A percentile compares a stretch with the other conserved stretches of the same genome.
Conservation (phyloP, 345 rosid species). For the Heritiera fomes region DNA sequence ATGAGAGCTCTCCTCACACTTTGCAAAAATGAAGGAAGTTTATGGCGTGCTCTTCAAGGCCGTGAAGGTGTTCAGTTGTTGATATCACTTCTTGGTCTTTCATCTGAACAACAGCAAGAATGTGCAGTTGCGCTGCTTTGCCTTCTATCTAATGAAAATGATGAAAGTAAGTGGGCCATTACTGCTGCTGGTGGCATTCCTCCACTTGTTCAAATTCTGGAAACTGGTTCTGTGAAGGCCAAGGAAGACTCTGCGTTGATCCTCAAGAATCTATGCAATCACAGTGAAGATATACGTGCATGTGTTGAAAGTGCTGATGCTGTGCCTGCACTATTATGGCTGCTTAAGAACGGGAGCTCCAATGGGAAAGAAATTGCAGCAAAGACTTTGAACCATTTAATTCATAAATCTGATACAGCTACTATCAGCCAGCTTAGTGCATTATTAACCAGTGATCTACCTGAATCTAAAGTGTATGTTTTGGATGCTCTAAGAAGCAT, state of each 20-base stretch:
- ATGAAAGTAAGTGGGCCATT: conserved; percentile 99
- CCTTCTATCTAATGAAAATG: conserved; percentile 91
- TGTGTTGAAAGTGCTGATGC: conserved; percentile 99
- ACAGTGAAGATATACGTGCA: conserved; percentile 99
- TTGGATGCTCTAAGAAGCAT: conserved; percentile 94
- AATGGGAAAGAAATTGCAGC: conserved; percentile 99
- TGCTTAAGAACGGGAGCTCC: conserved; percentile 91
- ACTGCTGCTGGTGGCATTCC: conserved; percentile 99
- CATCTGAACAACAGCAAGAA: conserved; percentile 99
- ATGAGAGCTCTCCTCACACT: conserved; percentile 82
- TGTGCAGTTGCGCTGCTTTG: conserved; percentile 98
- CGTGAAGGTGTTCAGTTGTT: conserved; percentile 97
- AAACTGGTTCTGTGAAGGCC: conserved; percentile 96
- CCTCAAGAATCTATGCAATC: conserved; percentile 96
- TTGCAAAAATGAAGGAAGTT: conserved; percentile 81
- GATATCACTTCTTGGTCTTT: conserved; percentile 98
- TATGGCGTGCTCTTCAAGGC: conserved; percentile 96
- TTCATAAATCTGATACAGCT: conserved; percentile 96
- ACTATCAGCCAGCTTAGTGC: conserved; percentile 98
- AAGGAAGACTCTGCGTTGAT: conserved; percentile 98
- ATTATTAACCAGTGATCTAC: conserved; percentile 87
- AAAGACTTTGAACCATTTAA: conserved; percentile 93
- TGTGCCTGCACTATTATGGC: conserved; percentile 98
- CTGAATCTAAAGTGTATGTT: conserved; percentile 92
- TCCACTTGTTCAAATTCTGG: conserved; percentile 97